Evolutionary conservation across 2,329 filamentous ascomycete genomes (phyloP).

Genomic region (Orbilia quercus): DNA sequence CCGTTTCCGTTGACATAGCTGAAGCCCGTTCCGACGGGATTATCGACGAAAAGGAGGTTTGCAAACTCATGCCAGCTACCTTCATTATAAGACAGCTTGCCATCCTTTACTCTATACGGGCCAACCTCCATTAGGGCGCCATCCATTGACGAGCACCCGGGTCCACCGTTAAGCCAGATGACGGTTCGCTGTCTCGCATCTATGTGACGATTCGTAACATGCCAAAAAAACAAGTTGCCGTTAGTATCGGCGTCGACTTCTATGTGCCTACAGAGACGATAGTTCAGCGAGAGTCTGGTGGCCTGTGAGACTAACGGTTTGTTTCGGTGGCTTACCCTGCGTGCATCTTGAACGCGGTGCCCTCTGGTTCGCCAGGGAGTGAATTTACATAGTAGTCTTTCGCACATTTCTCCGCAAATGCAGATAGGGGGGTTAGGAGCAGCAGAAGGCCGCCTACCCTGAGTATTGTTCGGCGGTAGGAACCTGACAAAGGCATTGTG

Average conservation of each 20-base stretch:
- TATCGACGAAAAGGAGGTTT: conserved; percentile 95
- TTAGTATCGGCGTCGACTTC: conserved; percentile 86
- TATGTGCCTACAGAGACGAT: conserved; percentile 75
- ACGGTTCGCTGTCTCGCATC: conserved; percentile 90
- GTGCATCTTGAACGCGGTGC: conserved; percentile 92
- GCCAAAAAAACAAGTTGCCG: conserved; percentile 98
- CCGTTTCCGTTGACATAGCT: conserved; percentile 93
- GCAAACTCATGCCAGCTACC: conserved; percentile 99
- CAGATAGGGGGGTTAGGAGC: conserved; percentile 59
- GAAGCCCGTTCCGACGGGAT: conserved; percentile 94
- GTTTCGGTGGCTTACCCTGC: conserved; percentile 76
- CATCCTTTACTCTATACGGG: conserved; percentile 84
- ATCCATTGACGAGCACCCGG: conserved; percentile 97
- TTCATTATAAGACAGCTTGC: conserved; percentile 79
- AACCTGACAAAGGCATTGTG: conserved; percentile 34
- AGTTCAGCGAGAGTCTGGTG: conserved; percentile 29
- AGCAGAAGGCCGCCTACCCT: conserved; percentile 23
- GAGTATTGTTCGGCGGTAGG: conserved; percentile 24
- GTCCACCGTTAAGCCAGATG: conserved; percentile 96
- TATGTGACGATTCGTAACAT: conserved; percentile 94
- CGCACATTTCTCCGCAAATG: conserved; percentile 69
- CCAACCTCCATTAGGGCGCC: conserved; percentile 96
- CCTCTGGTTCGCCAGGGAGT: conserved; percentile 83
- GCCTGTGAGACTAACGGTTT: not conserved
- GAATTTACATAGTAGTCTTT: conserved; percentile 90